Evolutionary conservation across 345 rosid genomes (phyloP).

Genomic region (Citrus cavaleriei): DNA sequence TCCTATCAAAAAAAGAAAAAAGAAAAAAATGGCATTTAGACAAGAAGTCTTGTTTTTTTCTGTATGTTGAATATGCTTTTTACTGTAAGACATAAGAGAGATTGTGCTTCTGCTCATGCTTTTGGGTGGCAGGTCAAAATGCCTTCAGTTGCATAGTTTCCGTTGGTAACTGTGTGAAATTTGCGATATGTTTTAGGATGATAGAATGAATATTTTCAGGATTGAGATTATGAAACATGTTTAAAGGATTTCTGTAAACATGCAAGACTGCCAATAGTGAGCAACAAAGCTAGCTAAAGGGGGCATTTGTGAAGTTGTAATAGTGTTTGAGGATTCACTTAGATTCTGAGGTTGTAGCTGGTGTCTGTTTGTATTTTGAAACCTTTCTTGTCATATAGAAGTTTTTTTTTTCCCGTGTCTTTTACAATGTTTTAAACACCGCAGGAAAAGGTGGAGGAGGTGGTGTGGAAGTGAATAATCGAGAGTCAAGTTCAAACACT

Average conservation of each 20-base stretch:
- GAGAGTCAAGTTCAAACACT: constrained; percentile 34
- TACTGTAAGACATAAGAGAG: too few relatives aligned
- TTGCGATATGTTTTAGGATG: too few relatives aligned
- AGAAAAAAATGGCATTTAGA: too few relatives aligned
- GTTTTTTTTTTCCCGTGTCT: background rate
- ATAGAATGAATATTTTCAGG: too few relatives aligned
- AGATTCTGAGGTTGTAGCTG: background rate
- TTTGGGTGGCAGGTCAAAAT: too few relatives aligned
- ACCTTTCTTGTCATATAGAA: background rate
- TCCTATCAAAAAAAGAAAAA: too few relatives aligned
- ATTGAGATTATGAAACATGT: too few relatives aligned
- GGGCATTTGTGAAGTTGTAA: background rate
- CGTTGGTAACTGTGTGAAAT: too few relatives aligned
- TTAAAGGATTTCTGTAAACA: background rate
- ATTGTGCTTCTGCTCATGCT: too few relatives aligned
- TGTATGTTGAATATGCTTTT: too few relatives aligned
- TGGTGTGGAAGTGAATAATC: constrained; percentile 25
- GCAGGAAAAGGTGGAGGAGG: constrained; percentile 39
- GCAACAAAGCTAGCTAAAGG: background rate
- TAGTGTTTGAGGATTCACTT: background rate
- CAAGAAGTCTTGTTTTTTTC: background rate
- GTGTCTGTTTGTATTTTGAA: background rate
- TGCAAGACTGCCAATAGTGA: background rate
- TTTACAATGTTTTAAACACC: background rate
- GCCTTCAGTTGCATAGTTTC: too few relatives aligned